Percentiles rank a stretch among this genome's conserved stretches.
phyloP scores from a whole-genome alignment of 2,329 filamentous ascomycete genomes.

The Neurospora sp. region DNA sequence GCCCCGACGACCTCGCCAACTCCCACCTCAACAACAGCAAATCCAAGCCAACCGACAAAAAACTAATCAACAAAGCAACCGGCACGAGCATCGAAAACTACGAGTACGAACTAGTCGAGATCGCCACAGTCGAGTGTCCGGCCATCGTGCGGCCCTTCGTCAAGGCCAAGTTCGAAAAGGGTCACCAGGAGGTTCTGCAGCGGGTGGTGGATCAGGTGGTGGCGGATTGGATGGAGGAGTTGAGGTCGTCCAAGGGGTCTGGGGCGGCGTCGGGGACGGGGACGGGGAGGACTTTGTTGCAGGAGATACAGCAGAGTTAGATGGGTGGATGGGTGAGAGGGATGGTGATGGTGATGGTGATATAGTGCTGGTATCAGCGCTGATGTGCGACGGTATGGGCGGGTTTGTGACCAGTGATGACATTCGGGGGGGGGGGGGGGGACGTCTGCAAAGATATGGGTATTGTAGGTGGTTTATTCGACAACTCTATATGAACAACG shows the following conservation, averaged over 20 bases:
- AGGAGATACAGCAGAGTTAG: neutral
- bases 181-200: slow-evolving; percentile 24
- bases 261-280: neutral
- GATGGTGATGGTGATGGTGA: neutral
- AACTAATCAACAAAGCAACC: neutral
- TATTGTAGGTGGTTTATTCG: neutral
- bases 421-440: neutral
- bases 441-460: neutral
- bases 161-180: slow-evolving; percentile 20
- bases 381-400: neutral
- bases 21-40: neutral
- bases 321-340: neutral
- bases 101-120: slow-evolving; percentile 26
- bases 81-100: slow-evolving; percentile 6
- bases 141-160: slow-evolving; percentile 26
- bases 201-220: slow-evolving; percentile 18
- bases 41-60: neutral
- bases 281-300: neutral
- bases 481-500: neutral
- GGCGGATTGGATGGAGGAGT: neutral
- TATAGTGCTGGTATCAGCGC: neutral
- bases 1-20: neutral
- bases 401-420: neutral
- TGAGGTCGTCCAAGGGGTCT: neutral
- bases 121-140: slow-evolving; percentile 24